Base-by-base conservation (phyloP, 768 basidiomycete genomes). In the Termitomyces sp. region DNA sequence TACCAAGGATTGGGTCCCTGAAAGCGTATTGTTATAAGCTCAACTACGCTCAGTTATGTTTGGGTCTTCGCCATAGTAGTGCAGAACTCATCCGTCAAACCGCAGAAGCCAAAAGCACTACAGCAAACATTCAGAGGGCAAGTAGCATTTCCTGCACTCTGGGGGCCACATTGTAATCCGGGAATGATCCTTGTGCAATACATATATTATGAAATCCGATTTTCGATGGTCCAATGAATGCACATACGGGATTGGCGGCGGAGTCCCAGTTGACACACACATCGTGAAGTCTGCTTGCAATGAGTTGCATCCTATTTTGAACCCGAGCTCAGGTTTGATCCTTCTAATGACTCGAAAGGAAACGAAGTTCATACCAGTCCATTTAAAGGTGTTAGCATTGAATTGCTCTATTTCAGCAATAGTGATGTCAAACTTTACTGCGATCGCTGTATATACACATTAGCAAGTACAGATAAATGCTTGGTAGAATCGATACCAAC, bases 81-180 rank as follows among this genome's bases (percentile, higher is more conserved):
- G 33, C 64, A 66, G 44, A 64, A 66, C 5, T 66, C 64, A 31
- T 50, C 49, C 4, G 64, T 66, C n/a, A 64, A 22, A 4, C 64
- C 64, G 39, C 64, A 66, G 48, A 60, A 66, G 10, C 65, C 65
- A n/a, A 61, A 64, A 1, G 63, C 60, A 38, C 63, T 63, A 52
- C 65, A 66, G 51, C 65, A 66, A 1, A 57, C 63, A 13, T 63
- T 66, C 33, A 66, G 50, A 13, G 64, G 63, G 38, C 64, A 66
- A 1, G 60, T 63, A 11, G 41, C 47, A 47, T 64, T 61, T 1
- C 57, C 60, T 11, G 49, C 48, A 18, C 57, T 63, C 48, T 64
- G 47, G 12, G 63, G 63, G n/a, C 65, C 63, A 48, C 65, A 66
- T 52, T 66, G 60, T 27, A 59, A 53, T 4, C 32, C 40, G 2